Conservation (phyloP, 768 basidiomycete species). For the Russula griseocarnosa region DNA sequence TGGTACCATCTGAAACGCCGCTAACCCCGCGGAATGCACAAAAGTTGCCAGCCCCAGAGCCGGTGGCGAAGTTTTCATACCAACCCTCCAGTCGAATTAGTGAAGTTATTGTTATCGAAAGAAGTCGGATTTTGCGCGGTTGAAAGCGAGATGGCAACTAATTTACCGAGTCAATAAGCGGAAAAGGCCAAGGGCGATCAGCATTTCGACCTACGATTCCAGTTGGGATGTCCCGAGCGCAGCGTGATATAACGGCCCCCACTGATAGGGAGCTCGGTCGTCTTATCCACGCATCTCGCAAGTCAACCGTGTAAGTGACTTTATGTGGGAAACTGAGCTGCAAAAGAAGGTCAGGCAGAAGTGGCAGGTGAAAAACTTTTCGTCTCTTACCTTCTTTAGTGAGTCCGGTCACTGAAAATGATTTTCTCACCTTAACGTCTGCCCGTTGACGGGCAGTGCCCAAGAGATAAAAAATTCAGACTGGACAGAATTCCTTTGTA, state of each 20-base stretch:
- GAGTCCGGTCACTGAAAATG: not conserved
- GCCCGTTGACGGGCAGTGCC: not conserved
- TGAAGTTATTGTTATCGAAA: slow-evolving; percentile 60
- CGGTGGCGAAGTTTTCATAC: slow-evolving; percentile 49
- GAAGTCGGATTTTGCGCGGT: slow-evolving; percentile 56
- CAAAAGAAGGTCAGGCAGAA: not conserved
- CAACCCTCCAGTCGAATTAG: slow-evolving; percentile 37
- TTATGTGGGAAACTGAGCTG: not conserved
- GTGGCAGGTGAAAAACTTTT: slow-evolving; percentile 23
- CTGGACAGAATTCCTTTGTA: not conserved
- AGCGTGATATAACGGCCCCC: slow-evolving; percentile 56
- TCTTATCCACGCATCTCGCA: slow-evolving; percentile 42
- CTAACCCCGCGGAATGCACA: slow-evolving; percentile 66
- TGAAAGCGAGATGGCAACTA: slow-evolving; percentile 53
- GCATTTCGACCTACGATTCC: slow-evolving; percentile 47
- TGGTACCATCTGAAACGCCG: slow-evolving; percentile 55
- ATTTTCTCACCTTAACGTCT: not conserved
- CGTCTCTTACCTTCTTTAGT: not conserved
- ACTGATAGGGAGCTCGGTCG: slow-evolving; percentile 65
- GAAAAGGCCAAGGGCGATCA: slow-evolving; percentile 2
- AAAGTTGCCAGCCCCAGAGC: slow-evolving; percentile 52
- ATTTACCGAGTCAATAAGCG: slow-evolving; percentile 20
- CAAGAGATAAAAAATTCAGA: not conserved
- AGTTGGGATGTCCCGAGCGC: slow-evolving; percentile 61
- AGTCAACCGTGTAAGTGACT: not conserved